A percentile compares a stretch with the other conserved stretches of the same genome.
phyloP scores from a whole-genome alignment of 108 stramenopile genomes.

The Discostella pseudostelligera region DNA sequence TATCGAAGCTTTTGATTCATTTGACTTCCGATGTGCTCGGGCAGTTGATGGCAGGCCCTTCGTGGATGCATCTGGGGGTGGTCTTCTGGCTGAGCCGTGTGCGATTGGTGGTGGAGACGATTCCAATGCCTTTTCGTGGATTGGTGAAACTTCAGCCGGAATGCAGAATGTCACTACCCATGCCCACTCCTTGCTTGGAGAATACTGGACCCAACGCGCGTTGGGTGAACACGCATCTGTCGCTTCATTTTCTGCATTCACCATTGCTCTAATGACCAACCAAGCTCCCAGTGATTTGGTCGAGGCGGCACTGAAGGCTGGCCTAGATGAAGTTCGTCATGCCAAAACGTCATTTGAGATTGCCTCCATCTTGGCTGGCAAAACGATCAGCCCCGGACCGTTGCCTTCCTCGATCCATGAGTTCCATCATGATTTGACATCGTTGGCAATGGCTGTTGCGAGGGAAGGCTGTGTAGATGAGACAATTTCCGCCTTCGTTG shows the following conservation, averaged over 20 bases:
- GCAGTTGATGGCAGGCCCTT: constrained; percentile 55
- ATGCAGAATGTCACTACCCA: constrained; percentile 9
- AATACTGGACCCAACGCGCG: constrained; percentile 56
- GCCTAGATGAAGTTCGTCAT: constrained; percentile 63
- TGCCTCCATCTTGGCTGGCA: constrained; percentile 50
- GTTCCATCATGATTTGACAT: constrained; percentile 49
- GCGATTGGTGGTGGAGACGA: neutral
- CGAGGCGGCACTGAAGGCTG: constrained; percentile 53
- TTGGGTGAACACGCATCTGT: constrained; percentile 66
- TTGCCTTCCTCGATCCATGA: constrained; percentile 45
- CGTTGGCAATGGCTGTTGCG: constrained; percentile 53
- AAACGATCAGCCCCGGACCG: constrained; percentile 44
- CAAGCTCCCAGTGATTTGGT: constrained; percentile 56
- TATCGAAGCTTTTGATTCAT: constrained; percentile 5
- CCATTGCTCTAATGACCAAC: constrained; percentile 67
- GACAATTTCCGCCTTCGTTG: constrained; percentile 55
- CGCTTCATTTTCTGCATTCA: constrained; percentile 62
- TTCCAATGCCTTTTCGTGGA: constrained; percentile 17
- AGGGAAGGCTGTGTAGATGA: constrained; percentile 64
- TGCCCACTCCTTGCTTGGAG: constrained; percentile 33
- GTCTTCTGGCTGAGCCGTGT: constrained; percentile 33
- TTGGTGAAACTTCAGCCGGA: constrained; percentile 7
- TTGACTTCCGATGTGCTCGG: constrained; percentile 17
- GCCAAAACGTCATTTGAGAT: constrained; percentile 55
- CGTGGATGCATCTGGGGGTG: constrained; percentile 44